These are phyloP conservation scores for Schoenoplectus triqueter DNA, from an alignment of 202 grass and related monocot species.

Conservation along the genomic window DNA sequence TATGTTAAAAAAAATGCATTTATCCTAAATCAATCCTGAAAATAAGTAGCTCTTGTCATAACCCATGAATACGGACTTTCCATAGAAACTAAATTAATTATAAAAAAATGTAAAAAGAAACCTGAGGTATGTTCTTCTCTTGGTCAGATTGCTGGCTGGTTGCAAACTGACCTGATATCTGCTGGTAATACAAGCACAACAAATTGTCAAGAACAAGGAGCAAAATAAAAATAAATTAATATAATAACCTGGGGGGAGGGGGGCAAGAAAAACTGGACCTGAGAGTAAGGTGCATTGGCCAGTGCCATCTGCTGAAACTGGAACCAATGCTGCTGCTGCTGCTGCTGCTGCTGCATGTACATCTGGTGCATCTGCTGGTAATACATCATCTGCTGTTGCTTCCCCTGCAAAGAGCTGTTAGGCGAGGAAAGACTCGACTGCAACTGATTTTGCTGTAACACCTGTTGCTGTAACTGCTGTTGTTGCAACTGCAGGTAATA, in stretches of 20 bases:
- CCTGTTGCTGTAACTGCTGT: slow-evolving; percentile 29
- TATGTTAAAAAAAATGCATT: background rate
- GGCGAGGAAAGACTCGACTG: slow-evolving; percentile 7
- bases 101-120: background rate
- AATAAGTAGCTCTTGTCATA: background rate
- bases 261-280: background rate
- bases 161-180: slow-evolving; percentile 23
- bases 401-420: slow-evolving; percentile 25
- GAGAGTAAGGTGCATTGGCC: slow-evolving; percentile 24
- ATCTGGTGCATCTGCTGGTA: slow-evolving; percentile 36
- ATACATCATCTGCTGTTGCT: slow-evolving; percentile 37
- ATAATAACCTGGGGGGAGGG: background rate
- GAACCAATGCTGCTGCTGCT: slow-evolving; percentile 31
- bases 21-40: background rate
- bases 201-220: slow-evolving; percentile 13
- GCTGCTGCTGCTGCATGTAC: slow-evolving; percentile 34
- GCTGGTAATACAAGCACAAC: slow-evolving; percentile 8
- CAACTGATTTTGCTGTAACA: slow-evolving; percentile 27
- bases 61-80: background rate
- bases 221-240: background rate
- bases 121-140: slow-evolving; percentile 5
- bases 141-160: slow-evolving; percentile 10
- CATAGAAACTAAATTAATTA: background rate
- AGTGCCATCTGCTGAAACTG: slow-evolving; percentile 25
- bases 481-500: slow-evolving; percentile 32